Evolutionary conservation across 2,329 filamentous ascomycete genomes (phyloP), one percentile per base, ranked within the genome.

Genomic region (Fusarium sterilihyphosum): DNA sequence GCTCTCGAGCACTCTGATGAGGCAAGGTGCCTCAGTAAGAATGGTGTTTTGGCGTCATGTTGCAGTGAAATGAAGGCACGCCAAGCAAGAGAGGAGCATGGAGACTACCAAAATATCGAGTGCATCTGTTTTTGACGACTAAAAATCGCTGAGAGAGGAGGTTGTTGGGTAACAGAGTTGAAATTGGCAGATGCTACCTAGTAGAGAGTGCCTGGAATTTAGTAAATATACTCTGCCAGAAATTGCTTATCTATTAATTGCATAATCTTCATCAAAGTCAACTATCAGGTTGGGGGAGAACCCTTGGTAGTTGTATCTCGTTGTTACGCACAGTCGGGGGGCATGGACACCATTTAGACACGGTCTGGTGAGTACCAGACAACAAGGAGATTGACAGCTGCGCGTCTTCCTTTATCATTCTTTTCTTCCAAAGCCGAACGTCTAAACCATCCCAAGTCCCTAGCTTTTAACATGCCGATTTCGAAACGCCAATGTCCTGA

Each of bases 401-500:
- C 56, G 71, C 50, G 64, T 57, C 74, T 72, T 72, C 54, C 49
- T 70, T 75, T 46, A 54, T 73, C 65, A 72, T 78, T 69, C 58
- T 61, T 50, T 78, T 70, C 60, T 61, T 50, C 43, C 47, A 43
- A 73, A 73, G 56, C 67, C 50, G 54, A 70, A 69, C 65, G 49
- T 73, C 64, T 67, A 65, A 71, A 65, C 54, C 66, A 59, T 67
- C 62, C 60, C 62, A 63, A 54, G 72, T 69, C 49, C 65, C 49
- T 70, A 69, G 69, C 72, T 74, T 77, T 73, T 74, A 71, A 66
- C 64, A 74, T 80, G 70, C 66, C 66, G 74, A 76, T 72, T 77
- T 78, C 69, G 67, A 68, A 78, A 78, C 67, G 80, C 73, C 79
- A 80, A 74, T 66, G 61, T 71, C 78, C 76, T 72, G 66, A 81